Conservation (phyloP, 176 grass and related monocot genomes). For the Musa troglodytarum region DNA sequence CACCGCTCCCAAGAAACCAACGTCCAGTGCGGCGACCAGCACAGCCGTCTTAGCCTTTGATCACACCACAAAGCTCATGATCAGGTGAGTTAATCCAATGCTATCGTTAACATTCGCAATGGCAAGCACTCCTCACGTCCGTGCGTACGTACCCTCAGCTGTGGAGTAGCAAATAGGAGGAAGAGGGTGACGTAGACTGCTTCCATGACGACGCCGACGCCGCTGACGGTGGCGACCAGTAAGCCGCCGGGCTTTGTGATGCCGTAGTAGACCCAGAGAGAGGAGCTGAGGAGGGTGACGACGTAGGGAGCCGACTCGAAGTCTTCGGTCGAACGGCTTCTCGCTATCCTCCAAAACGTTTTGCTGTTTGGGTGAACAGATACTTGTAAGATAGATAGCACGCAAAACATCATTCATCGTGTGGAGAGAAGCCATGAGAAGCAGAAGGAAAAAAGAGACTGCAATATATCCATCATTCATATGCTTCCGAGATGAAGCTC, state of each 20-base stretch:
- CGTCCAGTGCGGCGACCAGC: constrained; percentile 38
- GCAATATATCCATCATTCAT: too few species aligned
- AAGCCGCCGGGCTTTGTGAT: constrained; percentile 11
- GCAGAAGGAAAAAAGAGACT: background rate
- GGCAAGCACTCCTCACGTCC: background rate
- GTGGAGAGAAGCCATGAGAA: background rate
- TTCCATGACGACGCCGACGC: background rate
- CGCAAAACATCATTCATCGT: background rate
- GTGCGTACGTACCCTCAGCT: background rate
- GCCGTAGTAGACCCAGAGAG: constrained; percentile 9
- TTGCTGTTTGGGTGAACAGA: background rate
- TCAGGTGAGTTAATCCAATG: background rate
- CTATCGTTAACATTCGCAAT: background rate
- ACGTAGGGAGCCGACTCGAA: constrained; percentile 5
- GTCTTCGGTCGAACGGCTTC: constrained; percentile 1
- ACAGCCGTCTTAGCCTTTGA: constrained; percentile 46
- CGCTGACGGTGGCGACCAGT: constrained; percentile 9
- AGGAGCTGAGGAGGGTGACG: constrained; percentile 2
- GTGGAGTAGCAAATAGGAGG: constrained; percentile 1
- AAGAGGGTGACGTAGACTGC: constrained; percentile 11
- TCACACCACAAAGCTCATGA: background rate
- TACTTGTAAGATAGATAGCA: background rate
- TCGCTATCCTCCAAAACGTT: constrained; percentile 8
- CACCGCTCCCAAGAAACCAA: constrained; percentile 38
- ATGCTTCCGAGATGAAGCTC: background rate